Percentiles rank a stretch among this genome's conserved stretches.
phyloP scores from a whole-genome alignment of 2,329 filamentous ascomycete genomes.

The Paraconiothyrium sp. region DNA sequence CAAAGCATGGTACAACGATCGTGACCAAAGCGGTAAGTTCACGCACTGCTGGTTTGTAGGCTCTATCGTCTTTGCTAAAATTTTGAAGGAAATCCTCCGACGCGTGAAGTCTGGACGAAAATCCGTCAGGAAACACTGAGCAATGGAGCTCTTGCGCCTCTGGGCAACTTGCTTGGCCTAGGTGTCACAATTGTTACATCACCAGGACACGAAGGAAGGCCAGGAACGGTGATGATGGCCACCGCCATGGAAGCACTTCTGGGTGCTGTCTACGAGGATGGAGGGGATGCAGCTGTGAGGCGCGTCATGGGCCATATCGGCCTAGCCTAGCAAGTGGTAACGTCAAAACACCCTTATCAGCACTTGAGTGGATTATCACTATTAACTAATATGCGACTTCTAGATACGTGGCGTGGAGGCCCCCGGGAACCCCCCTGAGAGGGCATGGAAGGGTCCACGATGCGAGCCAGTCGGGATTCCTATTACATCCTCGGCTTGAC shows the following conservation, averaged over 20 bases:
- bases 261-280: constrained; percentile 16
- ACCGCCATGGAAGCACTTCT: constrained; percentile 16
- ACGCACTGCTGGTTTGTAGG: not conserved
- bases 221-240: constrained; percentile 10
- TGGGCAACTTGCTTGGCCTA: constrained; percentile 3
- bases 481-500: not conserved
- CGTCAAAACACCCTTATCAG: constrained; percentile 1
- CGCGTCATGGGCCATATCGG: constrained; percentile 12
- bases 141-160: not conserved
- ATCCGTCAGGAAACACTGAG: not conserved
- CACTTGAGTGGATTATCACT: not conserved
- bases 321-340: not conserved
- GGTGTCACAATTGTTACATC: not conserved
- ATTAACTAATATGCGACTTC: constrained; percentile 1
- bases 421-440: not conserved
- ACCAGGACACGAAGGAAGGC: not conserved
- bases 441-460: not conserved
- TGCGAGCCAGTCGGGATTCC: not conserved
- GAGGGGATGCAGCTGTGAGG: constrained; percentile 8
- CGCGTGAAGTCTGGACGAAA: not conserved
- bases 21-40: constrained; percentile 15
- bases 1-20: constrained; percentile 23
- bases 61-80: not conserved
- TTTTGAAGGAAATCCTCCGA: not conserved
- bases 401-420: not conserved